Evolutionary conservation across 176 grass and related monocot species (phyloP).

Genomic region (barley (Hordeum vulgare)): MorexV3_pseudomolecules_assembly NC_058520.1:7900886-7901385

Average conservation of each 20-base stretch:
- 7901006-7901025: slow-evolving; percentile 54
- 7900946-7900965: not conserved
- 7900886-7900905: not conserved
- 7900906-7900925: not conserved
- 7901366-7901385: not conserved
- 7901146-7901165: slow-evolving; percentile 24
- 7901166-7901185: slow-evolving; percentile 54
- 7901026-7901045: slow-evolving; percentile 66
- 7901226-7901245: slow-evolving; percentile 59
- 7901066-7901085: slow-evolving; percentile 18
- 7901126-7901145: not conserved
- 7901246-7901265: slow-evolving; percentile 29
- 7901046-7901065: slow-evolving; percentile 30
- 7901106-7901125: too few species aligned
- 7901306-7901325: not conserved
- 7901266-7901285: not conserved
- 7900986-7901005: slow-evolving; percentile 21
- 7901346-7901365: not conserved
- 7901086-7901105: too few species aligned
- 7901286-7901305: not conserved
- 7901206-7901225: slow-evolving; percentile 48
- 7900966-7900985: not conserved
- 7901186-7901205: slow-evolving; percentile 38
- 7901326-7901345: not conserved
- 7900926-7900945: not conserved